Percentiles rank a stretch among this genome's conserved stretches.
Conservation (phyloP, 2,329 filamentous ascomycete species). For the Ceratocystis albifundus region DNA sequence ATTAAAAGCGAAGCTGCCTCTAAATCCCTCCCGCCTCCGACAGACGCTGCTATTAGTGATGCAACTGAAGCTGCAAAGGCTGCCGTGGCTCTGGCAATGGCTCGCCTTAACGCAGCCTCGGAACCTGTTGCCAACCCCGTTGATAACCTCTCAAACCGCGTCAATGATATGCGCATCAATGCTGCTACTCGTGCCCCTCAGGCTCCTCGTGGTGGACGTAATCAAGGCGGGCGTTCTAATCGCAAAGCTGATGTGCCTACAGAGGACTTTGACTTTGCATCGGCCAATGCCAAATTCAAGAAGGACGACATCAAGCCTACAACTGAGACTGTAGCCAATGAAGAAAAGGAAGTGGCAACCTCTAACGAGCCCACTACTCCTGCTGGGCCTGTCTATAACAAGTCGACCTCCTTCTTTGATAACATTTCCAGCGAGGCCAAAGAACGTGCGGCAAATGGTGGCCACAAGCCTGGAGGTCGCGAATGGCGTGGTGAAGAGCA, state of each 20-base stretch:
- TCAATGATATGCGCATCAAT: constrained; percentile 63
- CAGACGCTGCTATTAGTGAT: constrained; percentile 41
- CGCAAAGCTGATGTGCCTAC: constrained; percentile 78
- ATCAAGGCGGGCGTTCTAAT: constrained; percentile 31
- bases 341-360: constrained; percentile 56
- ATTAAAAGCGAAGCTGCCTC: constrained; percentile 28
- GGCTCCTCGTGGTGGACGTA: constrained; percentile 38
- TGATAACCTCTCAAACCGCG: constrained; percentile 62
- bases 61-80: constrained; percentile 64
- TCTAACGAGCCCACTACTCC: constrained; percentile 34
- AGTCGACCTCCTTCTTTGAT: constrained; percentile 85
- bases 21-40: constrained; percentile 32
- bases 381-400: constrained; percentile 58
- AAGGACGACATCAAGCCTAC: constrained; percentile 28
- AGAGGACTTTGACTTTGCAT: constrained; percentile 83
- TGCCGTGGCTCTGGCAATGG: constrained; percentile 70
- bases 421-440: constrained; percentile 93
- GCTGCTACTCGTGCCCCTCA: constrained; percentile 42
- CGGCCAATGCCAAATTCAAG: constrained; percentile 39
- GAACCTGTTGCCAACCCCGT: constrained; percentile 39
- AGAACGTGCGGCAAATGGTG: constrained; percentile 65
- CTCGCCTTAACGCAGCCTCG: constrained; percentile 43
- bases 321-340: constrained; percentile 21
- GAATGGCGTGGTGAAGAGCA: constrained; percentile 90
- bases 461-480: constrained; percentile 59